Evolutionary conservation across 176 grass and related monocot species (phyloP), one percentile per base, ranked within the genome.

Genomic region (Melocanna baccifera): DNA sequence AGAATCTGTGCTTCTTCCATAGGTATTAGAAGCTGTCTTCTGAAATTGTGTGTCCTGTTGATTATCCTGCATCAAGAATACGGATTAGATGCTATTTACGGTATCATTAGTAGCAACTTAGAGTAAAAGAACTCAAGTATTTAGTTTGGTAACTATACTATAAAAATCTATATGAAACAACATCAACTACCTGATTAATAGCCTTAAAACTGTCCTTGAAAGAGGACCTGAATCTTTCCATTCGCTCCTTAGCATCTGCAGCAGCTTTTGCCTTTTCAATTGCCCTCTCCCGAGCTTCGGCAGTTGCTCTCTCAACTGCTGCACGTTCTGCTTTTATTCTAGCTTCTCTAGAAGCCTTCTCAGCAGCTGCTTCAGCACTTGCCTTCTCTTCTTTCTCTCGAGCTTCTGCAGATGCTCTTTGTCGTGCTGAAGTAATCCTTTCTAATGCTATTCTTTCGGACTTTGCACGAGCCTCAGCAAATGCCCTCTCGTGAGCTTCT

Each of bases 261-360:
- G 91, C 89, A 88, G 90, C 86, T 82, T 91, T 92, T 81, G 93
- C 91, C 81, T 90, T 99, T 87, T 92, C 91, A 55, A 93, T 90
- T 28, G 93, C 93, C 66, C 93, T 92, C 85, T 92, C 93, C 9
- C 87, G 84, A 87, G 93, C 90, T 92, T 99, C 96, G 12, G 89
- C 70, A 32, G 91, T 97, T 75, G 95, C 95, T 88, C 92, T 90
- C 78, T 93, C 91, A 75, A 97, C 95, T 76, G 95, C 95, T 84
- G 90, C 92, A 80, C 95, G 92, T 86, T 97, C 95, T 42, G 79
- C 90, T 84, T 90, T 97, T 78, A 88, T 53, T 90, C 91, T 91
- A 86, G 91, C 89, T 84, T 97, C 95, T 86, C 85, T 89, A 22
- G 86, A 79, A 74, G 82, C 88, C 86, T 93, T 91, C 63, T 96